Evolutionary conservation across 768 basidiomycete species (phyloP).

Genomic region (Sistotremastrum niveocremeum): DNA sequence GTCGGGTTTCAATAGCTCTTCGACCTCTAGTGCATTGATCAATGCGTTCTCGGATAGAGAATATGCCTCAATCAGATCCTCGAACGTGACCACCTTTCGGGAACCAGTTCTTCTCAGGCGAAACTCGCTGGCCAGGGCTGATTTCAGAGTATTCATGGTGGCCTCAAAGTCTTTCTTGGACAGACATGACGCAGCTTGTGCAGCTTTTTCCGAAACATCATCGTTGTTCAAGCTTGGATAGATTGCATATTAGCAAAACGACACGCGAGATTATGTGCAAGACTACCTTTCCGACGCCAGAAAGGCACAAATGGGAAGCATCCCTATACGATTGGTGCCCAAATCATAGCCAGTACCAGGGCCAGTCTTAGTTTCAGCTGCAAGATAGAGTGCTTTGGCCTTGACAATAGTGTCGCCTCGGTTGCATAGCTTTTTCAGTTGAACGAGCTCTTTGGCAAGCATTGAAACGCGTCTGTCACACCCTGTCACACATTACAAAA

Average conservation of each 20-base stretch:
- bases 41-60: no score
- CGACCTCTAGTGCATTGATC: no score
- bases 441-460: background rate
- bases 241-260: slow-evolving; percentile 1
- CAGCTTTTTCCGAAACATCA: slow-evolving; percentile 16
- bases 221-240: slow-evolving; percentile 12
- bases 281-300: slow-evolving; percentile 34
- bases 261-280: no score
- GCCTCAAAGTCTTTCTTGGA: slow-evolving; percentile 14
- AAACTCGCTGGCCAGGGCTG: no score
- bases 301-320: slow-evolving; percentile 37
- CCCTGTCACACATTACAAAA: no score
- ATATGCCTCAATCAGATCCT: no score
- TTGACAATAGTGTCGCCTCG: slow-evolving; percentile 21
- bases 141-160: slow-evolving; percentile 12
- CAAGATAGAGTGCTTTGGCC: slow-evolving; percentile 21
- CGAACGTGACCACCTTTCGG: no score
- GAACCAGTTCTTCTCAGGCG: no score
- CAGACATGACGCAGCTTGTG: slow-evolving; percentile 21
- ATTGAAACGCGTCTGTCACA: no score
- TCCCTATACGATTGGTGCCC: slow-evolving; percentile 20
- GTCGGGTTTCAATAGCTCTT: no score
- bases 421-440: slow-evolving; percentile 16
- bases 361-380: slow-evolving; percentile 27
- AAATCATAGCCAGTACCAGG: slow-evolving; percentile 38